phyloP scores from a whole-genome alignment of 495 filamentous ascomycete species.

The Hypoxylon subgilvum region DNA sequence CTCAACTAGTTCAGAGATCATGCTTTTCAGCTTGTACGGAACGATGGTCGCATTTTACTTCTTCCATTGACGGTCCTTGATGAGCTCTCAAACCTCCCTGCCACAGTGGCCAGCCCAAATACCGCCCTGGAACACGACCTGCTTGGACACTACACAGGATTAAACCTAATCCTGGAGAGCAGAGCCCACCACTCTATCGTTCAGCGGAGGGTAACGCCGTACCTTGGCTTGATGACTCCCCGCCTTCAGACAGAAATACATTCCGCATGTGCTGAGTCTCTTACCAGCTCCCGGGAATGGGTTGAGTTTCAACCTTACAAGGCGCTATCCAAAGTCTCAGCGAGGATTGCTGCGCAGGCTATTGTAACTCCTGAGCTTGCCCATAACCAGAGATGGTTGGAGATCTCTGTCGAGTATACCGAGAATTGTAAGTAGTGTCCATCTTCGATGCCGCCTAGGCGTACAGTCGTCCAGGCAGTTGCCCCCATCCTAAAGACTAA shows the following conservation, averaged over 20 bases:
- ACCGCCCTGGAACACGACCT: constrained; percentile 8
- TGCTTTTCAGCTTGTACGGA: constrained; percentile 14
- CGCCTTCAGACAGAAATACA: neutral
- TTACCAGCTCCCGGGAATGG: constrained; percentile 14
- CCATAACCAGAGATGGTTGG: constrained; percentile 4
- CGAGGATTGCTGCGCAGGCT: neutral
- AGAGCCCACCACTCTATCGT: constrained; percentile 15
- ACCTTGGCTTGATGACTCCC: constrained; percentile 3
- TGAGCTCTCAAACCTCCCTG: constrained; percentile 5
- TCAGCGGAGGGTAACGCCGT: constrained; percentile 21
- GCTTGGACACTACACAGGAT: constrained; percentile 7
- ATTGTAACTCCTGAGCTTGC: constrained; percentile 6
- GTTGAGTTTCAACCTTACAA: constrained; percentile 9
- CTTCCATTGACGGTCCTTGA: constrained; percentile 13
- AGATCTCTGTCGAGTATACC: constrained; percentile 4
- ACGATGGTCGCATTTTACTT: constrained; percentile 2
- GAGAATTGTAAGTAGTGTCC: constrained; percentile 1
- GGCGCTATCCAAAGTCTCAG: neutral
- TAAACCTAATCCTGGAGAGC: constrained; percentile 11
- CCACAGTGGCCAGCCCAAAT: constrained; percentile 6
- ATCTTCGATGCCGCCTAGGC: neutral
- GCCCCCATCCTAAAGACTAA: neutral
- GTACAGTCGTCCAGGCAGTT: neutral
- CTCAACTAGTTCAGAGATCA: constrained; percentile 5
- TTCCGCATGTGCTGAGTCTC: neutral